Evolutionary conservation across 2,329 filamentous ascomycete species (phyloP).

Genomic region (Pyricularia sp.): DNA sequence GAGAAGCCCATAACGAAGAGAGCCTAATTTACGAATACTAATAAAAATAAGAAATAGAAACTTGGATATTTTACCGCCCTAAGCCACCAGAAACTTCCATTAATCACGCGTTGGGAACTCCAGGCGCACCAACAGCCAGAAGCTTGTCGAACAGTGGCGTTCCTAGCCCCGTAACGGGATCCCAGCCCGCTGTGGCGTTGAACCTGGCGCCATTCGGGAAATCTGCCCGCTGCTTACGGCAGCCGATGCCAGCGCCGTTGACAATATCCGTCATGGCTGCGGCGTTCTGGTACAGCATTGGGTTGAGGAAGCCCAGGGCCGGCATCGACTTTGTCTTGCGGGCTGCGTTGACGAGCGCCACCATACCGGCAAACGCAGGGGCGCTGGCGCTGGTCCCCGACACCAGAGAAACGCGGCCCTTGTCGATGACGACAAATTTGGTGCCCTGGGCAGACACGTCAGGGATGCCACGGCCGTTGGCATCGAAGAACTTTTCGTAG

Average conservation of each 20-base stretch:
- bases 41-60: background rate
- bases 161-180: slow-evolving; percentile 22
- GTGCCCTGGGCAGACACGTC: slow-evolving; percentile 46
- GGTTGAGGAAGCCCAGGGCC: slow-evolving; percentile 27
- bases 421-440: slow-evolving; percentile 17
- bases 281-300: slow-evolving; percentile 22
- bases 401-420: slow-evolving; percentile 10
- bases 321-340: slow-evolving; percentile 22
- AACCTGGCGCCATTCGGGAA: slow-evolving; percentile 15
- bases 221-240: slow-evolving; percentile 15
- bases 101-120: background rate
- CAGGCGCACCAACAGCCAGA: slow-evolving; percentile 13
- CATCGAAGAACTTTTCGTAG: slow-evolving; percentile 34
- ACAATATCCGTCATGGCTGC: slow-evolving; percentile 20
- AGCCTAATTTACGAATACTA: background rate
- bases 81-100: background rate
- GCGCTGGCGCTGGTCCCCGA: slow-evolving; percentile 26
- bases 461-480: slow-evolving; percentile 32
- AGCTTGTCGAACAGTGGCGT: slow-evolving; percentile 18
- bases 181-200: slow-evolving; percentile 21
- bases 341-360: slow-evolving; percentile 32
- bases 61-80: background rate
- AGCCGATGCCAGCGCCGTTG: slow-evolving; percentile 17
- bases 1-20: too few relatives aligned
- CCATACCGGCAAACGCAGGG: slow-evolving; percentile 30